Evolutionary conservation across 2,329 filamentous ascomycete species (phyloP).

Genomic region (Scytalidium sp.): DNA sequence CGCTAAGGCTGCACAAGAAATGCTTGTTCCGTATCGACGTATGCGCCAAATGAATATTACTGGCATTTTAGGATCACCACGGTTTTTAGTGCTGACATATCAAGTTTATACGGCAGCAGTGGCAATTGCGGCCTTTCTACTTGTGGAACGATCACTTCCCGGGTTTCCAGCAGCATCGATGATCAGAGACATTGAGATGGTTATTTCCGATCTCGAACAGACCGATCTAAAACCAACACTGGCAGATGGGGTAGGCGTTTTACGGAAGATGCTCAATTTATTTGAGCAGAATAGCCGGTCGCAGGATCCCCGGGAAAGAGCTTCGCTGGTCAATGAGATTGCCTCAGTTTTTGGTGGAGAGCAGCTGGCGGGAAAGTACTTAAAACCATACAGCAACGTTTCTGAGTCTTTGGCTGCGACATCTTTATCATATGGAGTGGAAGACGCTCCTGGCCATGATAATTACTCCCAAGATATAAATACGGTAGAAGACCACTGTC

Average conservation of each 20-base stretch:
- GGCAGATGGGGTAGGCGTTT: not conserved
- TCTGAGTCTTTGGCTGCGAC: no score
- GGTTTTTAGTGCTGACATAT: not conserved
- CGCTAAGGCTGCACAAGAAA: not conserved
- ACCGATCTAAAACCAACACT: not conserved
- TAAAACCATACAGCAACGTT: no score
- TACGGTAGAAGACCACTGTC: no score
- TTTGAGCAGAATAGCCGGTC: not conserved
- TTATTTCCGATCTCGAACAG: conserved; percentile 21
- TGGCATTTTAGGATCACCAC: not conserved
- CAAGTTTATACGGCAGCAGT: not conserved
- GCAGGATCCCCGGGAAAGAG: not conserved
- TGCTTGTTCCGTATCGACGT: not conserved
- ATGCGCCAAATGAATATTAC: not conserved
- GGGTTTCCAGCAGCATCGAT: conserved; percentile 22
- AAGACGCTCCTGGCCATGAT: no score
- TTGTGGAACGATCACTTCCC: not conserved
- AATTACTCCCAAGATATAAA: no score
- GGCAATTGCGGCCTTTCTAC: not conserved
- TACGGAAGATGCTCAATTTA: not conserved
- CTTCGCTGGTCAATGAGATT: not conserved
- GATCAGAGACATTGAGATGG: conserved; percentile 21
- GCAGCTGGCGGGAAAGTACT: not conserved
- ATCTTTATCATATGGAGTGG: no score
- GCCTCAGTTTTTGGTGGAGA: not conserved